Conservation (phyloP, 2,329 filamentous ascomycete species). For the Epichloe elymi region DNA sequence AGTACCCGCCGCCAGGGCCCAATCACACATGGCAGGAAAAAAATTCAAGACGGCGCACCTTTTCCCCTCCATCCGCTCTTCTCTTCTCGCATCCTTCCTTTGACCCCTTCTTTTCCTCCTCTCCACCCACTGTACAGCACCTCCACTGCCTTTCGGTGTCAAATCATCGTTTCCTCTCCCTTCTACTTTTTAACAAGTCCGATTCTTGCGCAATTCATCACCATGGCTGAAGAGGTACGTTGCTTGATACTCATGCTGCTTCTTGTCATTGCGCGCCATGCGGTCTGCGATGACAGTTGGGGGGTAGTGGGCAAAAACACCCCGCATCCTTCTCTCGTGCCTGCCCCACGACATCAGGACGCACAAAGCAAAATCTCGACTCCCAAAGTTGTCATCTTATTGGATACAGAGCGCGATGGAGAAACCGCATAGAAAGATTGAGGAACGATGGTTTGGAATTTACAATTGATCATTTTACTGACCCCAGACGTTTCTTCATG, state of each 20-base stretch:
- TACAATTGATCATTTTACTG: slow-evolving; percentile 5
- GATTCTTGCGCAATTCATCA: slow-evolving; percentile 32
- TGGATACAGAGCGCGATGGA: neutral
- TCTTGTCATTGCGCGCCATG: slow-evolving; percentile 11
- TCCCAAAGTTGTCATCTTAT: neutral
- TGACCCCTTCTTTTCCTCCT: slow-evolving; percentile 5
- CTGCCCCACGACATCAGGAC: slow-evolving; percentile 20
- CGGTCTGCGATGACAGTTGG: slow-evolving; percentile 14
- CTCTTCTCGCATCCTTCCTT: slow-evolving; percentile 16
- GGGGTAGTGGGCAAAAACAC: slow-evolving; percentile 24
- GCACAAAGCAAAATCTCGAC: slow-evolving; percentile 8
- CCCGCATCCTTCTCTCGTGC: slow-evolving; percentile 30
- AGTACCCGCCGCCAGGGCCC: slow-evolving; percentile 14
- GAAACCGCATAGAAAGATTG: neutral
- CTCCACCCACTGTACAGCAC: slow-evolving; percentile 11
- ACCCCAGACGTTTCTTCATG: slow-evolving; percentile 2
- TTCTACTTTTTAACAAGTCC: slow-evolving; percentile 15
- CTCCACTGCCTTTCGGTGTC: slow-evolving; percentile 11
- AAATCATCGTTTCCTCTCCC: slow-evolving; percentile 13
- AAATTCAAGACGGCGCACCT: slow-evolving; percentile 18
- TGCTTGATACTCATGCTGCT: slow-evolving; percentile 9
- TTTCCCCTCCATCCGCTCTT: slow-evolving; percentile 14
- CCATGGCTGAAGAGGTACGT: slow-evolving; percentile 47
- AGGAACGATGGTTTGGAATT: neutral
- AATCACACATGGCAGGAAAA: slow-evolving; percentile 26